Base-by-base conservation (phyloP, 257 asterid species). In the Ilex aquifolium region DNA sequence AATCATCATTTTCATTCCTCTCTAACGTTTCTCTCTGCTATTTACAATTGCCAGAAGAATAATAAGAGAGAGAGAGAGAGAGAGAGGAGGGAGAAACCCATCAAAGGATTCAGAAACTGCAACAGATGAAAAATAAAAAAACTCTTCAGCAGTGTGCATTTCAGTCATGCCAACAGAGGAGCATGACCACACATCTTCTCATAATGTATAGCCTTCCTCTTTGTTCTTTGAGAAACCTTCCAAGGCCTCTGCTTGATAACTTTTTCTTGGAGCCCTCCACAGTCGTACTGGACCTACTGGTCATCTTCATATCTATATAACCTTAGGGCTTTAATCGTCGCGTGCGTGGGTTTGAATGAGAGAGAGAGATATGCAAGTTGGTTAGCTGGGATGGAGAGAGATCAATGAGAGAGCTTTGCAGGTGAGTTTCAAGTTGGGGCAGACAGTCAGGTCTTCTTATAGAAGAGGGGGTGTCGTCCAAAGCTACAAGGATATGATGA, bases 181-280 rank as follows among this genome's bases (percentile, higher is more conserved):
- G 91, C 91, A 85, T 85, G 12, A 83, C 85, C 3, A 85, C 95
- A 50, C 96, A 88, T 83, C 91, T 88, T 73, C 87, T 68, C 61
- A 82, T 36, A 6, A 88, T 88, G 65, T 88, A 85, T 46, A 85
- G 74, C 68, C 89, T 81, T 57, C 89, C 96, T 74, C 88, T 81
- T 17, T 83, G 91, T 69, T 88, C 81, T 58, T 82, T 83, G 7
- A 88, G 74, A 62, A 82, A 83, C 57, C 75, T 80, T 58, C 96
- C 85, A 9, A 88, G 48, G 65, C 58, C 79, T 66, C 70, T 66
- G 74, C 86, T 85, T 17, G 90, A 75, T 10, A 78, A 2, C 68
- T 78, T 76, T 65, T 65, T 85, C 83, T 81, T 82, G 5, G 81
- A 70, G 7, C 69, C 64, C 53, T 64, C 70, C 14, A n/a, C 27